phyloP scores from a whole-genome alignment of 2,329 filamentous ascomycete species.

The Microthyrium microscopicum region DNA sequence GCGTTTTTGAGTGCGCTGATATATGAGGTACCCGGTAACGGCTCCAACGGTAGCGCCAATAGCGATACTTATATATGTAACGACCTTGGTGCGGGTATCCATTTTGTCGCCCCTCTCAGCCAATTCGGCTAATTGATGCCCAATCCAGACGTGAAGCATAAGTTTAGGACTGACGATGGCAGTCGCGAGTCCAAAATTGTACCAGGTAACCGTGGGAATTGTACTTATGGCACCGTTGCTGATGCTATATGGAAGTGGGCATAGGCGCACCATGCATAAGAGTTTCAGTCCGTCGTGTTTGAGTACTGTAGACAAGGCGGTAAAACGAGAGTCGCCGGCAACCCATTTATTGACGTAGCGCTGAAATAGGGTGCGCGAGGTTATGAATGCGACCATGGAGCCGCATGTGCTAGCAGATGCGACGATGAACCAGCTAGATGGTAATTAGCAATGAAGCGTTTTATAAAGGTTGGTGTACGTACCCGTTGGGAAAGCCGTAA shows the following conservation, averaged over 20 bases:
- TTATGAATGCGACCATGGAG: constrained; percentile 62
- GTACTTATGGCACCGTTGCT: constrained; percentile 91
- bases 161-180: constrained; percentile 72
- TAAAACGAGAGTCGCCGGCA: constrained; percentile 69
- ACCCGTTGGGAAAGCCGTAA: constrained; percentile 56
- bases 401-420: constrained; percentile 64
- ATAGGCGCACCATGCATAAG: constrained; percentile 80
- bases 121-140: constrained; percentile 62
- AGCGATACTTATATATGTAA: constrained; percentile 72
- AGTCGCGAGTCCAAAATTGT: constrained; percentile 66
- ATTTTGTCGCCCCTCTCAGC: constrained; percentile 75
- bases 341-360: constrained; percentile 66
- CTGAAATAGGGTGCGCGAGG: constrained; percentile 63
- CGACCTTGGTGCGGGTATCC: constrained; percentile 56
- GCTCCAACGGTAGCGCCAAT: constrained; percentile 56
- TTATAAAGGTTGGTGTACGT: constrained; percentile 18
- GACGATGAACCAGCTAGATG: constrained; percentile 62
- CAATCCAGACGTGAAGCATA: constrained; percentile 84
- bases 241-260: constrained; percentile 80
- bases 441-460: neutral
- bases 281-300: constrained; percentile 82
- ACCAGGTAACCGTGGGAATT: constrained; percentile 68
- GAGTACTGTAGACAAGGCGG: constrained; percentile 72
- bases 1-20: constrained; percentile 39
- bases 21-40: constrained; percentile 70